Evolutionary conservation across 2,329 filamentous ascomycete species (phyloP).

Genomic region (Xylaria polymorpha): DNA sequence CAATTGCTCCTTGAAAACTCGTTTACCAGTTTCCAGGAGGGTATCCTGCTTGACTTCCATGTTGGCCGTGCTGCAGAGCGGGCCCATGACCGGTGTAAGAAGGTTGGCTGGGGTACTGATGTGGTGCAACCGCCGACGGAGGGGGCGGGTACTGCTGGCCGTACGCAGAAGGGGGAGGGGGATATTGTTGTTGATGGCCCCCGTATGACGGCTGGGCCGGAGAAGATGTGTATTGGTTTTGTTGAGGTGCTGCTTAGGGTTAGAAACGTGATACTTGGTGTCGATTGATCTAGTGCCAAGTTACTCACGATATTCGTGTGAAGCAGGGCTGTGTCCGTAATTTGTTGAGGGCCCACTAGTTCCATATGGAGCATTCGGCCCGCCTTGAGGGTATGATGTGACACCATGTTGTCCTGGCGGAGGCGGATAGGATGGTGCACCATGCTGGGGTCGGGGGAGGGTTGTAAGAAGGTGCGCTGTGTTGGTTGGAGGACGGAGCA

Average conservation of each 20-base stretch:
- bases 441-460: slow-evolving; percentile 41
- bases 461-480: slow-evolving; percentile 45
- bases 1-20: neutral
- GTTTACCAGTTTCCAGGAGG: slow-evolving; percentile 50
- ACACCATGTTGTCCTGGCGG: slow-evolving; percentile 39
- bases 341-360: slow-evolving; percentile 41
- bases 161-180: slow-evolving; percentile 48
- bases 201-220: slow-evolving; percentile 46
- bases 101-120: slow-evolving; percentile 46
- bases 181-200: slow-evolving; percentile 49
- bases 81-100: slow-evolving; percentile 47
- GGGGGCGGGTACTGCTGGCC: slow-evolving; percentile 45
- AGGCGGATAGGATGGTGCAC: slow-evolving; percentile 40
- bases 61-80: slow-evolving; percentile 47
- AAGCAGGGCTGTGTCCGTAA: slow-evolving; percentile 48
- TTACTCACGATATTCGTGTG: slow-evolving; percentile 49
- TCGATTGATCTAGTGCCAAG: slow-evolving; percentile 7
- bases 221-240: slow-evolving; percentile 49
- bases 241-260: slow-evolving; percentile 43
- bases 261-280: slow-evolving; percentile 19
- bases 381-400: slow-evolving; percentile 42
- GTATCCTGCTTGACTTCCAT: slow-evolving; percentile 51
- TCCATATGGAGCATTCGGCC: slow-evolving; percentile 43
- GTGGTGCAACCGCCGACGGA: slow-evolving; percentile 41
- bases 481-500: slow-evolving; percentile 46